Conservation (phyloP, 208 protist genomes). For the Crithidia brevicula region DNA sequence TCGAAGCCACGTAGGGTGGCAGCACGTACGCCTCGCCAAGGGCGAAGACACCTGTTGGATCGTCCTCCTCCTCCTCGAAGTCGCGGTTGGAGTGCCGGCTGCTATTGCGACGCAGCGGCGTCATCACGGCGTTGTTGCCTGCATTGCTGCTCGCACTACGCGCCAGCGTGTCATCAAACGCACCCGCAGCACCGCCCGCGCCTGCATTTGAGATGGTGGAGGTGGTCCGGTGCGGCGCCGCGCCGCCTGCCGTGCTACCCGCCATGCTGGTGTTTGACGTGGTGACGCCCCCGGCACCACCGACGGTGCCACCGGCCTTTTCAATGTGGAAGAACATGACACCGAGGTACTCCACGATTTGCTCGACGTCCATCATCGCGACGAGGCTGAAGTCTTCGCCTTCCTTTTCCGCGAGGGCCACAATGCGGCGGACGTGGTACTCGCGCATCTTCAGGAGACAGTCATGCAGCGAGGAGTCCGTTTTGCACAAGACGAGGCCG, state of each 20-base stretch:
- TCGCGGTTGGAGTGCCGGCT: conserved; percentile 20
- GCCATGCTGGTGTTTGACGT: conserved; percentile 16
- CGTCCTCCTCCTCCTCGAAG: conserved; percentile 36
- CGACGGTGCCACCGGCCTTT: conserved; percentile 34
- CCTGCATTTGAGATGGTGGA: conserved; percentile 16
- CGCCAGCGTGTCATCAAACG: conserved; percentile 19
- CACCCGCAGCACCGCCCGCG: conserved; percentile 7
- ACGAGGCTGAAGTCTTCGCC: conserved; percentile 63
- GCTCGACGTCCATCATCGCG: conserved; percentile 79
- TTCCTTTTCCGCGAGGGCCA: conserved; percentile 78
- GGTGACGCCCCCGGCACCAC: conserved; percentile 13
- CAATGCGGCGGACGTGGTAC: conserved; percentile 60
- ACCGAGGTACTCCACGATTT: conserved; percentile 85
- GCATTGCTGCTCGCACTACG: conserved; percentile 27
- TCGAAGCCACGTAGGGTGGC: conserved; percentile 65
- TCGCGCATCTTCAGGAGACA: conserved; percentile 71
- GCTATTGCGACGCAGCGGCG: conserved; percentile 11
- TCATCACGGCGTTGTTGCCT: conserved; percentile 14
- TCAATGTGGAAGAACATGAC: conserved; percentile 82
- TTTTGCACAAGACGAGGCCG: conserved; percentile 61
- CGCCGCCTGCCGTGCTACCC: conserved; percentile 8
- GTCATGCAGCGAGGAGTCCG: conserved; percentile 65
- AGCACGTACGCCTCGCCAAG: conserved; percentile 50
- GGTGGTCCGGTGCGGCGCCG: conserved; percentile 15
- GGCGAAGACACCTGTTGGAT: conserved; percentile 31